Evolutionary conservation across 805 yeast species (phyloP), one percentile per base, ranked within the genome.

Genomic region (Candida corydali): DNA sequence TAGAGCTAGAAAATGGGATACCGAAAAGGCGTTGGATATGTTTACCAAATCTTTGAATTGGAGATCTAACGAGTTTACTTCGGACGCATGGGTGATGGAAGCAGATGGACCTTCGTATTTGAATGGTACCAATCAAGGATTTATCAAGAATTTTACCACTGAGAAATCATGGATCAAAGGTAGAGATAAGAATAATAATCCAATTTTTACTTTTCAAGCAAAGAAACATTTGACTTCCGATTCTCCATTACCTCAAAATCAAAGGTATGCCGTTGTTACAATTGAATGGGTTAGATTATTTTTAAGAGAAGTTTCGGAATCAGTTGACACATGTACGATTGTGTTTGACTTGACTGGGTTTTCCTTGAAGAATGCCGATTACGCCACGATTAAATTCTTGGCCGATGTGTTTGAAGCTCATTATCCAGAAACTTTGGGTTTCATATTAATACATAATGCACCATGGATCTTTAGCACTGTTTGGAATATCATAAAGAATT

Each of bases 401-500:
- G 82, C 89, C 42, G 76, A 79, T 37, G 83, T 89, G 42, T 88
- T 93, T 59, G 98, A 93, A 68, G 95, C 95, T 0, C 96, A 91
- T 56, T 93, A 91, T 58, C 98, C 98, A 1, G 98, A 93, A 62
- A 82, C 86, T 27, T 72, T 93, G 42, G 96, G 96, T 12, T 76
- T 76, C 38, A 65, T 93, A 36, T 74, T 87, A 47, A 83, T 93
- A 42, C 95, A 87, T 65, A 84, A 85, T 50, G 97, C 98, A 0
- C 98, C 98, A 18, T 88, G 97, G 98, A 78, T 93, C 37, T 93
- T 93, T 65, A 78, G 85, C 35, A 91, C 96, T 17, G 86, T 91
- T 41, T 93, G 98, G 98, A 83, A 81, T 48, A 77, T 91, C 48
- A 79, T 93, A 50, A 87, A 86, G 59, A 80, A 82, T 50, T 91